Percentiles rank a stretch among this genome's conserved stretches.
These are phyloP conservation scores for Boletus rubropictus DNA, from an alignment of 768 basidiomycete genomes.

Conservation along the genomic window DNA sequence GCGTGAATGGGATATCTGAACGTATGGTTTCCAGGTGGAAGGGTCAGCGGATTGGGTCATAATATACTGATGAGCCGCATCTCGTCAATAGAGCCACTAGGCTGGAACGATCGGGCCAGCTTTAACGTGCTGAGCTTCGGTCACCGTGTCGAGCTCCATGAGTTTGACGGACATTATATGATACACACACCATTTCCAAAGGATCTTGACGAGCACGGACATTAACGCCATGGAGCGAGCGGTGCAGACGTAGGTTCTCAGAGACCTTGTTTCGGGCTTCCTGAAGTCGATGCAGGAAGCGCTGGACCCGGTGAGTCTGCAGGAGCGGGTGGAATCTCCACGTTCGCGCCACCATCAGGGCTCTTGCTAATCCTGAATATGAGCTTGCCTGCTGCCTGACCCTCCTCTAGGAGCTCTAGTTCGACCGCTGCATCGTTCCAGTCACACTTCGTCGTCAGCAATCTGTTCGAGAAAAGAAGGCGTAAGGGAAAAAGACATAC, in stretches of 20 bases:
- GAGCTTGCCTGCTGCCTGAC: conserved; percentile 27
- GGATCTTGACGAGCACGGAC: conserved; percentile 1
- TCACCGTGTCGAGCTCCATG: not conserved
- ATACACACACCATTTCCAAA: not conserved
- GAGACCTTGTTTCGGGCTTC: not conserved
- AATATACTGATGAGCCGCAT: not conserved
- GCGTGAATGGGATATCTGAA: conserved; percentile 11
- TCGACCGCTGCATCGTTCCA: conserved; percentile 18
- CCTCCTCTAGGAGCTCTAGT: conserved; percentile 29
- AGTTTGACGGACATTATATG: conserved; percentile 3
- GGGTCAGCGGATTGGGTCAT: not conserved
- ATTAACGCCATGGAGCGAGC: not conserved
- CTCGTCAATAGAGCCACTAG: not conserved
- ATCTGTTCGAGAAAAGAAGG: not conserved
- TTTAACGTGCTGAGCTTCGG: not conserved
- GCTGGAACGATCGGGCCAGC: not conserved
- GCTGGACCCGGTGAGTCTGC: not conserved
- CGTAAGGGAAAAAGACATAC: conserved; percentile 11
- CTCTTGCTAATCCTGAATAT: conserved; percentile 25
- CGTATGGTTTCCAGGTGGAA: not conserved
- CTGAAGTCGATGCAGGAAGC: conserved; percentile 2
- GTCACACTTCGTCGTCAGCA: not conserved
- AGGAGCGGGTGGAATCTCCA: conserved; percentile 1
- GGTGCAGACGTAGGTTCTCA: not conserved
- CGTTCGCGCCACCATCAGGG: not conserved